A percentile compares a stretch with the other conserved stretches of the same genome.
Evolutionary conservation across 768 basidiomycete species (phyloP).

Genomic region (Cystobasidium onofrii): DNA sequence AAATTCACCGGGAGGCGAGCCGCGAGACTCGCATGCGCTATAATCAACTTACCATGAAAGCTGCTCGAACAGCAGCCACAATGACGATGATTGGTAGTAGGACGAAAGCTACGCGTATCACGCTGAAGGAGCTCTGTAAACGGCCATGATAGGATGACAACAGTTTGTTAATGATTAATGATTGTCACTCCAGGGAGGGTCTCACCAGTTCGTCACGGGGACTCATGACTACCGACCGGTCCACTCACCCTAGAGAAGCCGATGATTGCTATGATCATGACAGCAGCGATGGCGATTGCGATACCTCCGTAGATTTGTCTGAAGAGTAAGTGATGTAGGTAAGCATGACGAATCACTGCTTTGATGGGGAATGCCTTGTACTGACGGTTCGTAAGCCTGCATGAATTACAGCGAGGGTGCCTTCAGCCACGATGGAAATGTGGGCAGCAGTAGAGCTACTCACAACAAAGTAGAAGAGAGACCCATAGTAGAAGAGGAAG

Average conservation of each 20-base stretch:
- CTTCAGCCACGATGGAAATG: background rate
- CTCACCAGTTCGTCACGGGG: too few relatives aligned
- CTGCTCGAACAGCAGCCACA: conserved; percentile 5
- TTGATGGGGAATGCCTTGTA: background rate
- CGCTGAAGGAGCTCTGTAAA: background rate
- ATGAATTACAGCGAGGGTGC: background rate
- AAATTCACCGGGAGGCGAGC: too few relatives aligned
- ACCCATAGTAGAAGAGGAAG: conserved; percentile 24
- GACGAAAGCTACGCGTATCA: background rate
- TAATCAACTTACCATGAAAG: conserved; percentile 24
- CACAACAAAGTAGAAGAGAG: conserved; percentile 19
- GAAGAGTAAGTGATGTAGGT: background rate
- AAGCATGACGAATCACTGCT: background rate
- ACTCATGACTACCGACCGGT: too few relatives aligned
- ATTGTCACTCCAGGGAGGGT: too few relatives aligned
- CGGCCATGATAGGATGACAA: background rate
- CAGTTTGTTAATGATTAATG: too few relatives aligned
- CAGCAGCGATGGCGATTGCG: conserved; percentile 13
- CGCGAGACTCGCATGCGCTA: too few relatives aligned
- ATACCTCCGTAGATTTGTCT: conserved; percentile 26
- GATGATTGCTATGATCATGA: conserved; percentile 3
- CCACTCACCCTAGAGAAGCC: conserved; percentile 27
- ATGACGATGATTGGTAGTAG: conserved; percentile 14
- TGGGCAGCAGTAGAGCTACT: background rate
- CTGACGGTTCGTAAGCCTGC: conserved; percentile 19